Evolutionary conservation across 2,329 filamentous ascomycete species (phyloP).

Genomic region (Coniochaeta hoffmannii): DNA sequence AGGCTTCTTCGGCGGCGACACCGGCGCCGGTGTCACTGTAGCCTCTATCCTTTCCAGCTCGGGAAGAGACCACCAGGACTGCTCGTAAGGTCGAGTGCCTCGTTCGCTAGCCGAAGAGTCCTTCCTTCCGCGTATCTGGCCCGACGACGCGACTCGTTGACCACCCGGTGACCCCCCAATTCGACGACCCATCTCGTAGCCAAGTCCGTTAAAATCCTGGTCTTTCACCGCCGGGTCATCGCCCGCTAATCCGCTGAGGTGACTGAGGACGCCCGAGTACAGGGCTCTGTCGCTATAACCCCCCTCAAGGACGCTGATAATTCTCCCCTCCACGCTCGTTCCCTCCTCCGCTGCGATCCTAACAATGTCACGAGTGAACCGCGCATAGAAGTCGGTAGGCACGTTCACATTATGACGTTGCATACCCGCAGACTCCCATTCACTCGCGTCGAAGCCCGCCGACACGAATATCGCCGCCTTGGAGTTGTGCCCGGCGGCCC

Average conservation of each 20-base stretch:
- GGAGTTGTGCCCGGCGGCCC: constrained; percentile 51
- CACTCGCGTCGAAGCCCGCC: constrained; percentile 93
- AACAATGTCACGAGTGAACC: constrained; percentile 79
- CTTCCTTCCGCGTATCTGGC: constrained; percentile 21
- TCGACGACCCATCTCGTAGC: constrained; percentile 50
- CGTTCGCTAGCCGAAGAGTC: constrained; percentile 21
- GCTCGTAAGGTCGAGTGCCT: constrained; percentile 47
- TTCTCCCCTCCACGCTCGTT: constrained; percentile 68
- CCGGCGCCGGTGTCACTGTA: constrained; percentile 40
- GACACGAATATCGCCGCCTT: constrained; percentile 91
- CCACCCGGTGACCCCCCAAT: constrained; percentile 27
- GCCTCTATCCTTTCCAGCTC: constrained; percentile 65
- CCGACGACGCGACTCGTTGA: constrained; percentile 33
- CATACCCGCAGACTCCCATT: constrained; percentile 90
- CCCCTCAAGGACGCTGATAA: constrained; percentile 91
- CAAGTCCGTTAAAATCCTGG: constrained; percentile 36
- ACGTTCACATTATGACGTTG: constrained; percentile 94
- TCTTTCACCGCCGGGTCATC: constrained; percentile 34
- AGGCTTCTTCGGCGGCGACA: constrained; percentile 39
- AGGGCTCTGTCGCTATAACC: constrained; percentile 93
- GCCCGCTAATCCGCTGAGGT: constrained; percentile 74
- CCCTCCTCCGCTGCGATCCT: constrained; percentile 73
- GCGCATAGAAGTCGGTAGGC: constrained; percentile 92
- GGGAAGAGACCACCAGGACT: constrained; percentile 61
- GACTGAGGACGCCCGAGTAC: constrained; percentile 80